Percentiles rank a stretch among this genome's conserved stretches.
phyloP scores from a whole-genome alignment of 176 grass and related monocot species.

The Zoysia pacifica region DNA sequence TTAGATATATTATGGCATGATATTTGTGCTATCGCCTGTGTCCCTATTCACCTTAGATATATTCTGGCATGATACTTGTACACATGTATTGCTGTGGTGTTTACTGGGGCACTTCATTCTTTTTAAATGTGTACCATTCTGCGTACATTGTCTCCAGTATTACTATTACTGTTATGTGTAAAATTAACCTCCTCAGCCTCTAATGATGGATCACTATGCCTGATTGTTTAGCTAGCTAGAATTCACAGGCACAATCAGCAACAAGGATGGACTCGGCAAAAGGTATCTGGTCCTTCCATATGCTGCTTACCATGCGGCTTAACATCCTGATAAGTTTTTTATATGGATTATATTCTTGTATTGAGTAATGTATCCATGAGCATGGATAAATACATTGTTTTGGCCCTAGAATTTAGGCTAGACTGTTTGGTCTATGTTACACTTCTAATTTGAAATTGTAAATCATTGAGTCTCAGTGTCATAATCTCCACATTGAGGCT shows the following conservation, averaged over 20 bases:
- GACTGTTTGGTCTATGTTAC: background rate
- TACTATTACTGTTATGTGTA: background rate
- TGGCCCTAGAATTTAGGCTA: background rate
- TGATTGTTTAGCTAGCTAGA: constrained; percentile 64
- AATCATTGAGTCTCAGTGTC: background rate
- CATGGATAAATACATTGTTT: constrained; percentile 15
- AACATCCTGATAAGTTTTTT: constrained; percentile 17
- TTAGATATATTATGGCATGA: background rate
- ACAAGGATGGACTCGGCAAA: constrained; percentile 96
- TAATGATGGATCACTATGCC: constrained; percentile 11
- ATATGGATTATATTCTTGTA: constrained; percentile 15
- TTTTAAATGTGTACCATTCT: background rate
- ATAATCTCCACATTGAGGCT: background rate
- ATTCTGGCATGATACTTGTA: background rate
- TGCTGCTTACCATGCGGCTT: constrained; percentile 20
- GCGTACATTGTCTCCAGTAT: background rate
- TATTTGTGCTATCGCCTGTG: background rate
- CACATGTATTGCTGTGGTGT: constrained; percentile 14
- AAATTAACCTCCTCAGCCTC: background rate
- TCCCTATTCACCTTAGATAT: background rate
- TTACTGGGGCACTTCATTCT: background rate
- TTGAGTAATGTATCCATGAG: background rate
- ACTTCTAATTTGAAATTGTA: background rate
- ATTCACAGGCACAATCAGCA: constrained; percentile 80
- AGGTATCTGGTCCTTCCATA: constrained; percentile 52